Base-by-base conservation (phyloP, 352 stramenopile species). In the Globisporangium radiosum region DNA sequence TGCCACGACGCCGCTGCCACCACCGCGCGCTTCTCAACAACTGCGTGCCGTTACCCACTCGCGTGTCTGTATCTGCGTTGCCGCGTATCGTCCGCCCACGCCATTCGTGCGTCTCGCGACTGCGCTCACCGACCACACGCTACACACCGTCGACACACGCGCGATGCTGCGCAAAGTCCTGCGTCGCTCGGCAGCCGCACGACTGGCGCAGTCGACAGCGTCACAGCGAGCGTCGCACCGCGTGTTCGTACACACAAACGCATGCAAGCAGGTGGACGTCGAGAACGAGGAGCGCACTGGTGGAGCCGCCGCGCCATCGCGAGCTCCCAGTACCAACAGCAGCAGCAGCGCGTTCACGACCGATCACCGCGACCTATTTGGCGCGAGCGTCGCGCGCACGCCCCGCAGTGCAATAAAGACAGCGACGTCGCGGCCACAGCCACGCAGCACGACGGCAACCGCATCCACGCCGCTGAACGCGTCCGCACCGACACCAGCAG, bases 141-240 rank as follows among this genome's bases (percentile, higher is more conserved):
- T 47, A 33, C 25, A 3, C 25, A 33, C 25, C 25, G 25, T 33
- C 25, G 25, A 33, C 25, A 33, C 25, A 36, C 45, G 45, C 7
- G 59, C 56, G 15, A 66, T 66, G 60, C 25, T 66, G 60, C 43
- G 60, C 44, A 60, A 62, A 42, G 40, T 66, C 15, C 38, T 66
- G 54, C 60, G 55, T 19, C 48, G 60, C 19, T 66, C 60, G 7
- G 44, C 60, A 13, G 19, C 54, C 5, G 37, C 49, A 54, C 55
- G 42, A 7, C n/a, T 61, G 40, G 14, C 47, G 42, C 55, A 59
- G 15, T 11, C 54, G n/a, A 15, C 59, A 17, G 14, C 51, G 11
- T 17, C 42, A 10, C 9, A 25, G 37, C 60, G 57, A 48, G 7
- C 48, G 33, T 10, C 42, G 17, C 53, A n/a, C 15, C 25, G 59